A percentile compares a stretch with the other conserved stretches of the same genome.
These are phyloP conservation scores for Blastobotrys persicus DNA, from an alignment of 1,139 yeast species.

Conservation along the genomic window DNA sequence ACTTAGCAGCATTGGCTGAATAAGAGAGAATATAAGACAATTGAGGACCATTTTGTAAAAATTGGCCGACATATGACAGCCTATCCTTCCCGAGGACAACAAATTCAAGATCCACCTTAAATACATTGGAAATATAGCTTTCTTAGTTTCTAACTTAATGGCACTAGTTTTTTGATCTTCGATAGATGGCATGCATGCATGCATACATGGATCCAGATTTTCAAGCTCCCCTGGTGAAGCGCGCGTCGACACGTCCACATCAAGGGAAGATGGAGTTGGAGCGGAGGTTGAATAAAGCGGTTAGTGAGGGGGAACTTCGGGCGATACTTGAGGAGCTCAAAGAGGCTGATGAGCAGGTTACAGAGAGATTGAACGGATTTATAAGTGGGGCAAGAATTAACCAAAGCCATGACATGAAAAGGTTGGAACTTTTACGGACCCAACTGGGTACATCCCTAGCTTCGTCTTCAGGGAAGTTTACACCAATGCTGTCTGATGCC, in stretches of 20 bases:
- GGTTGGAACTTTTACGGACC: constrained; percentile 33
- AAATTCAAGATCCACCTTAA: too few relatives aligned
- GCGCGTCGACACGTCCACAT: not conserved
- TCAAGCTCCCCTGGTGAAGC: not conserved
- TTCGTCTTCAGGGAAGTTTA: constrained; percentile 37
- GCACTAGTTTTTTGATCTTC: too few relatives aligned
- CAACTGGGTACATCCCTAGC: constrained; percentile 35
- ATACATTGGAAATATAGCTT: too few relatives aligned
- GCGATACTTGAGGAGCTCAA: constrained; percentile 8
- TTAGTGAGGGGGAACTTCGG: constrained; percentile 16
- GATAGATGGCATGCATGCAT: not conserved
- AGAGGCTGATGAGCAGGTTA: constrained; percentile 9
- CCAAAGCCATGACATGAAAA: constrained; percentile 24
- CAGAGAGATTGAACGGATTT: constrained; percentile 10
- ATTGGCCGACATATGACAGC: too few relatives aligned
- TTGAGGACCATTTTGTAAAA: too few relatives aligned
- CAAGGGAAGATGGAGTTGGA: constrained; percentile 1
- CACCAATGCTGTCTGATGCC: constrained; percentile 53
- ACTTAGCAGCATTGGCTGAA: too few relatives aligned
- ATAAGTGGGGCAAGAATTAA: constrained; percentile 21
- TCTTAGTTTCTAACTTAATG: too few relatives aligned
- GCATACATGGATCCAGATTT: too few relatives aligned
- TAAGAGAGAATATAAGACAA: too few relatives aligned
- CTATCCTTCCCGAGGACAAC: too few relatives aligned
- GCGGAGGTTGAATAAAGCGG: constrained; percentile 14